Percentiles rank a stretch among this genome's conserved stretches.
Conservation (phyloP, 768 basidiomycete species). For the Tubosaeta brunneosetosa region DNA sequence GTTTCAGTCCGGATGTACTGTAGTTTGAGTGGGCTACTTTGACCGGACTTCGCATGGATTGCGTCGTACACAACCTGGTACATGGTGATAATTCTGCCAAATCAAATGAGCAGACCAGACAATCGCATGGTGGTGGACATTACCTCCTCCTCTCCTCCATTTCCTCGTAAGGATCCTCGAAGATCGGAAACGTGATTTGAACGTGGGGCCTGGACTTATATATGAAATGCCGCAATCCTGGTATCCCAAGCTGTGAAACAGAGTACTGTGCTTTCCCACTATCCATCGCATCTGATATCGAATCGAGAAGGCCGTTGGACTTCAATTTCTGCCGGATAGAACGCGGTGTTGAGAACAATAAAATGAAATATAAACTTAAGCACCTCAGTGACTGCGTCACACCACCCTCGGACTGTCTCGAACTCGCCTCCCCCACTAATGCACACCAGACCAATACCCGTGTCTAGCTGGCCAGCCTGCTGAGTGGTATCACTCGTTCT, state of each 20-base stretch:
- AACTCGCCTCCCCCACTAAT: slow-evolving; percentile 83
- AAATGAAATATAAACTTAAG: slow-evolving; percentile 5
- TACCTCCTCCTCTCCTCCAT: slow-evolving; percentile 58
- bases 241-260: slow-evolving; percentile 75
- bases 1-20: slow-evolving; percentile 82
- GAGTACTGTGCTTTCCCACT: slow-evolving; percentile 57
- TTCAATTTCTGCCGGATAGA: slow-evolving; percentile 52
- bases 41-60: slow-evolving; percentile 86
- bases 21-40: slow-evolving; percentile 74
- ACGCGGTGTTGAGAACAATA: not conserved
- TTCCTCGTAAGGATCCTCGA: slow-evolving; percentile 79
- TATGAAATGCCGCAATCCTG: slow-evolving; percentile 88
- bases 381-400: slow-evolving; percentile 60
- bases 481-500: not conserved
- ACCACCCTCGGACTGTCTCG: slow-evolving; percentile 76
- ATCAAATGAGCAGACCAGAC: slow-evolving; percentile 6
- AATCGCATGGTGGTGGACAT: slow-evolving; percentile 4
- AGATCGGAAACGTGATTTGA: slow-evolving; percentile 82
- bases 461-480: slow-evolving; percentile 21
- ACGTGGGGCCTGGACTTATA: slow-evolving; percentile 90
- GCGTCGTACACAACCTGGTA: slow-evolving; percentile 88
- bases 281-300: slow-evolving; percentile 44
- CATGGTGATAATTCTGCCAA: slow-evolving; percentile 66
- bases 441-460: slow-evolving; percentile 65
- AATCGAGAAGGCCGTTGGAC: slow-evolving; percentile 50